Base-by-base conservation (phyloP, 2,329 filamentous ascomycete species). In the Rutstroemia sp. region DNA sequence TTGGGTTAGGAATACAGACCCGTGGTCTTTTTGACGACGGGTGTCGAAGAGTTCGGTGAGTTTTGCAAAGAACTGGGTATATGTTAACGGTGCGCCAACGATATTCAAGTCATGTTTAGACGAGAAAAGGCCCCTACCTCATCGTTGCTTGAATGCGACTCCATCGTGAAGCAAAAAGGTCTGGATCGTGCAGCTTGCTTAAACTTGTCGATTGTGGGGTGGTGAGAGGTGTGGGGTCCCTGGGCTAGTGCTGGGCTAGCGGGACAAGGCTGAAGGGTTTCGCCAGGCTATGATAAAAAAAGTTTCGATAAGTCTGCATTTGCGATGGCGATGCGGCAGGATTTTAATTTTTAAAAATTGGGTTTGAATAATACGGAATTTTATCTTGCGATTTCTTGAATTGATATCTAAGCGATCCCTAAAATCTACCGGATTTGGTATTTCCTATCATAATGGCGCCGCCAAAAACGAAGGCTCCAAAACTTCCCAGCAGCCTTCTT, bases 1-100 rank as follows among this genome's bases (percentile, higher is more conserved):
- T 69, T 95, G 89, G 51, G 81, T 86, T 57, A 95, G 76, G 71
- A 82, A 86, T 62, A 95, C 76, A 51, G 84, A 83, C 65, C 88
- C 88, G 71, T 90, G 86, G 65, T 86, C 81, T 69, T 84, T 84
- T 66, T 80, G 77, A 67, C 47, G 27, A 23, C 53, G 21, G 16
- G 38, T 27, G 37, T 56, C 53, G 17, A 56, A 56, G 48, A 56
- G 53, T 19, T 25, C 19, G 16, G 16, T 30, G 38, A 56, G 47
- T 56, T 56, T 56, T 27, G 39, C 34, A 73, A 92, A 91, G 78
- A 92, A 92, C 87, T 92, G 66, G 9, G 58, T 59, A 49, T 5
- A 19, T 53, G 34, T 62, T 50, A 38, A 21, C 30, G 34, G 12
- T 34, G 4, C 30, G 9, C 30, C 30, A 12, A 34, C 12, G 10